These are phyloP conservation scores for Amanita molliuscula DNA, from an alignment of 768 basidiomycete species.

Conservation along the genomic window DNA sequence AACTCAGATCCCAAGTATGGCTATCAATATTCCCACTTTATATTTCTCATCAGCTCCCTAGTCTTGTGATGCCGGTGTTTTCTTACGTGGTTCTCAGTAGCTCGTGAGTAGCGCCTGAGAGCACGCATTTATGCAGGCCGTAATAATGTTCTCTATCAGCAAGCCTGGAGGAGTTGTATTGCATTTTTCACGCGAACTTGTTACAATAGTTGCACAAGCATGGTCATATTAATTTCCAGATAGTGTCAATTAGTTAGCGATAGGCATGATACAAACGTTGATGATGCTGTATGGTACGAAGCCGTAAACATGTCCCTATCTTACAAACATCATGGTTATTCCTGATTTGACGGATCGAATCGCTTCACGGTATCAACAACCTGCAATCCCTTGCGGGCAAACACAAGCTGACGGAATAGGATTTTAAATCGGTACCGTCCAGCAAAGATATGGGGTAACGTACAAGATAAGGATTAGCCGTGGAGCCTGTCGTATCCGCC, in stretches of 20 bases:
- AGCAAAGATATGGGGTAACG: slow-evolving; percentile 15
- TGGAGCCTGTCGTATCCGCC: slow-evolving; percentile 82
- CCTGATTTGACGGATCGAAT: slow-evolving; percentile 25
- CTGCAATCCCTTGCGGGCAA: slow-evolving; percentile 68
- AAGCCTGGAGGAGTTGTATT: not conserved
- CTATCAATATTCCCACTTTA: not conserved
- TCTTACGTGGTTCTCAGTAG: not conserved
- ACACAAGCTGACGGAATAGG: slow-evolving; percentile 51
- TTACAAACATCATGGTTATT: not conserved
- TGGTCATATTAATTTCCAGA: not conserved
- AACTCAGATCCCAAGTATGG: not conserved
- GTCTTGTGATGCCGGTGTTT: not conserved
- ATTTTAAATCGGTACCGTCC: not conserved
- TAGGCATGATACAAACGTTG: not conserved
- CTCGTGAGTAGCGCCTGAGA: not conserved
- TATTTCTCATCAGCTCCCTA: not conserved
- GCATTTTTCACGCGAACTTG: not conserved
- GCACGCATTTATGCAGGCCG: not conserved
- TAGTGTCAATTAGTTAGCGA: not conserved
- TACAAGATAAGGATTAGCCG: slow-evolving; percentile 85
- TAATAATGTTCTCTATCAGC: not conserved
- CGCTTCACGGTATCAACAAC: slow-evolving; percentile 78
- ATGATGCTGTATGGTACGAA: not conserved
- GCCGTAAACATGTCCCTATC: not conserved
- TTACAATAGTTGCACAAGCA: slow-evolving; percentile 8